Percentiles rank a stretch among this genome's conserved stretches.
Evolutionary conservation across 805 yeast genomes (phyloP).

Genomic region (Suhomyces vadensis): DNA sequence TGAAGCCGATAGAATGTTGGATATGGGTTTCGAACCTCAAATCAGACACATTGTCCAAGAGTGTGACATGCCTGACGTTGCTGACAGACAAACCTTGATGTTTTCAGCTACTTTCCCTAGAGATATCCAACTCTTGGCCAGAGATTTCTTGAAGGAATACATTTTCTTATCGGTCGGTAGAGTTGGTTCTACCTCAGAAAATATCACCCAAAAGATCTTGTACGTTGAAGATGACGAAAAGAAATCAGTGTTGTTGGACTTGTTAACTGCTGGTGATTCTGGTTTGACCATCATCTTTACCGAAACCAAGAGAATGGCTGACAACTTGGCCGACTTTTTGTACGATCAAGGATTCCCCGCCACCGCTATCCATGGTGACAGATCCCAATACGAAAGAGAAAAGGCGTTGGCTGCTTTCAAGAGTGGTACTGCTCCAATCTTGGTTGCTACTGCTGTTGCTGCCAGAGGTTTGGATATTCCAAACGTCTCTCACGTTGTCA

Average conservation of each 20-base stretch:
- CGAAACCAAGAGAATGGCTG: constrained; percentile 99
- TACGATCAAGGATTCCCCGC: constrained; percentile 91
- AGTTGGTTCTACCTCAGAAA: constrained; percentile 98
- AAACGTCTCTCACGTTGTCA: constrained; percentile 95
- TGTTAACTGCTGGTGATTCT: constrained; percentile 69
- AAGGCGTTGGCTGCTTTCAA: constrained; percentile 94
- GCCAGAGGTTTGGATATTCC: constrained; percentile 99
- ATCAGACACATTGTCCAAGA: constrained; percentile 97
- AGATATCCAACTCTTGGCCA: constrained; percentile 95
- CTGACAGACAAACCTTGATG: constrained; percentile 94
- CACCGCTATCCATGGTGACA: constrained; percentile 98
- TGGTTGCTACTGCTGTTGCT: constrained; percentile 99
- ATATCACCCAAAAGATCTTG: constrained; percentile 90
- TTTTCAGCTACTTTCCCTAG: constrained; percentile 99
- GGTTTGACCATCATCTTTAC: constrained; percentile 94
- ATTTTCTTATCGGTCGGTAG: constrained; percentile 96
- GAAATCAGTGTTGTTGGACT: constrained; percentile 83
- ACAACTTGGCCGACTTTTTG: constrained; percentile 88
- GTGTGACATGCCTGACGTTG: constrained; percentile 94
- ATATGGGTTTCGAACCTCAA: constrained; percentile 99
- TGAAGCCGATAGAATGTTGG: constrained; percentile 99
- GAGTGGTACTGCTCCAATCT: constrained; percentile 85
- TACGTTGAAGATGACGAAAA: constrained; percentile 95
- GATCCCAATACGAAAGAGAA: constrained; percentile 97
- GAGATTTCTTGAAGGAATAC: constrained; percentile 95